Conservation (phyloP, 139 green algal species). For the Chlamydomonas applanata region DNA sequence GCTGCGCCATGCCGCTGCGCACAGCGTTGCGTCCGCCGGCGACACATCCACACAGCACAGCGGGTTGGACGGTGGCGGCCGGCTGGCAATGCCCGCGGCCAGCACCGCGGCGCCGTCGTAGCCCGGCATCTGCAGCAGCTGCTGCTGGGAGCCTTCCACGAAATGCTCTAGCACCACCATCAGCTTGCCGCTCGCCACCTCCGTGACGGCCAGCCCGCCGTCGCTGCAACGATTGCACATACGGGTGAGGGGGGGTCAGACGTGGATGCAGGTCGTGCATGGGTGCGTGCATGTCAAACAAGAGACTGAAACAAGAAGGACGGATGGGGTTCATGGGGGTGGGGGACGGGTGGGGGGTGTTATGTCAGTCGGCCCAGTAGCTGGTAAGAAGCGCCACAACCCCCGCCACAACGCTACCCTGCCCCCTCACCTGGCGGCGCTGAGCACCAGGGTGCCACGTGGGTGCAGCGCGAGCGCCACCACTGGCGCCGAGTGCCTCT, state of each 20-base stretch:
- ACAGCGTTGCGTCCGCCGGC: conserved; percentile 15
- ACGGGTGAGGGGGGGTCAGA: not conserved
- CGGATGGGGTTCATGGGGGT: too few relatives aligned
- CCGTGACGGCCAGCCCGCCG: conserved; percentile 29
- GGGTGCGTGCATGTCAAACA: too few relatives aligned
- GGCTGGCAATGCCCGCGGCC: not conserved
- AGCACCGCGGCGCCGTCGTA: too few relatives aligned
- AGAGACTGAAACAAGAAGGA: too few relatives aligned
- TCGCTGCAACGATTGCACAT: conserved; percentile 23
- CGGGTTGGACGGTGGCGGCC: not conserved
- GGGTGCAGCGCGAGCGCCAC: conserved; percentile 31
- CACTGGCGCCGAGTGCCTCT: conserved; percentile 19
- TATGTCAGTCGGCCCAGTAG: too few relatives aligned
- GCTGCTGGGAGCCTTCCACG: conserved; percentile 1
- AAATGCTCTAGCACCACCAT: conserved; percentile 21
- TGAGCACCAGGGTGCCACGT: conserved; percentile 9
- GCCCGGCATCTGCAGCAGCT: not conserved
- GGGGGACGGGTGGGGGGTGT: too few relatives aligned
- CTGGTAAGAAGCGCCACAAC: too few relatives aligned
- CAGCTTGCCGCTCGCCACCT: conserved; percentile 23
- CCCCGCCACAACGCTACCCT: not conserved
- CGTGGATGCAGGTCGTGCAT: too few relatives aligned
- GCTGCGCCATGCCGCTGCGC: conserved; percentile 25
- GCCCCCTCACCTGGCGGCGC: conserved; percentile 14
- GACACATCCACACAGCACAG: conserved; percentile 19